Evolutionary conservation across 106 monocot genomes (phyloP).

Genomic region (Dioscorea dumetorum): DNA sequence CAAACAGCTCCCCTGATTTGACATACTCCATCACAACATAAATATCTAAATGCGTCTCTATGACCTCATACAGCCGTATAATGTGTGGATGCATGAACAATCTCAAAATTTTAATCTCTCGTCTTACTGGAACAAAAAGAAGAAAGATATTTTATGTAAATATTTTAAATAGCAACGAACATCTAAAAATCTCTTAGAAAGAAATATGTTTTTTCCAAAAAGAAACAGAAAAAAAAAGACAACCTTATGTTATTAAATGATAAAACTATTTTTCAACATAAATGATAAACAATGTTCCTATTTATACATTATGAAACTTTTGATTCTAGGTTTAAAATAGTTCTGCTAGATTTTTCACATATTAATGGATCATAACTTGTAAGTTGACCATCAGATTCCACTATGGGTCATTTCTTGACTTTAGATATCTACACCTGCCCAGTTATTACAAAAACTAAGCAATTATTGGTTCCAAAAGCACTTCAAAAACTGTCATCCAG

Average conservation of each 20-base stretch:
- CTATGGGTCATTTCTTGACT: neutral
- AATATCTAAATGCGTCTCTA: constrained; percentile 8
- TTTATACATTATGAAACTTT: no score
- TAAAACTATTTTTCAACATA: no score
- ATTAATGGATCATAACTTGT: neutral
- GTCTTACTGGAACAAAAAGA: constrained; percentile 5
- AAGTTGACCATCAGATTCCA: neutral
- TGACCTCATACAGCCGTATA: constrained; percentile 2
- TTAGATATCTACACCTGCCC: no score
- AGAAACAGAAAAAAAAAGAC: no score
- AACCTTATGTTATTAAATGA: no score
- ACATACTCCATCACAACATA: constrained; percentile 13
- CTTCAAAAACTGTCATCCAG: no score
- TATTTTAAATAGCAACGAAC: no score
- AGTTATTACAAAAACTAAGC: no score
- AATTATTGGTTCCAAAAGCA: no score
- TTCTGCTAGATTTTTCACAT: neutral
- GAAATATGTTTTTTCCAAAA: no score
- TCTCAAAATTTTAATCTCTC: constrained; percentile 1
- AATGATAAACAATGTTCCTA: no score
- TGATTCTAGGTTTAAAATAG: neutral
- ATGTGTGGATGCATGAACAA: constrained; percentile 14
- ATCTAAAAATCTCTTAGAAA: no score
- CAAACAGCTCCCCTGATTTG: constrained; percentile 12
- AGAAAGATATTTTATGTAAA: neutral